These are phyloP conservation scores for Heritiera fomes DNA, from an alignment of 345 rosid genomes.

Conservation along the genomic window DNA sequence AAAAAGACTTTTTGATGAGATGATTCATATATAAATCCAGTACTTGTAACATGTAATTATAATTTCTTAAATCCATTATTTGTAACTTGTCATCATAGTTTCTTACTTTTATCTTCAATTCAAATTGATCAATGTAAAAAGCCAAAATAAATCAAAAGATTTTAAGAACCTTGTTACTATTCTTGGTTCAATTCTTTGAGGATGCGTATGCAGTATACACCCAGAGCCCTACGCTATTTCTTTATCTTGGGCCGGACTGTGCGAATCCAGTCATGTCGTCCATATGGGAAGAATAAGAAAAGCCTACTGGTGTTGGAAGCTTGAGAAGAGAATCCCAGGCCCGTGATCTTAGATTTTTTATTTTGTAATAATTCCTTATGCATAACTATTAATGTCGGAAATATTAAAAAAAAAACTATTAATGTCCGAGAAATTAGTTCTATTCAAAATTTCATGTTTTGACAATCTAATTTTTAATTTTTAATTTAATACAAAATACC, in stretches of 20 bases:
- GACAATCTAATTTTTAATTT: too few relatives aligned
- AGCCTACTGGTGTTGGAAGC: not conserved
- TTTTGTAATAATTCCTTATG: too few relatives aligned
- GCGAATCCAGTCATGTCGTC: not conserved
- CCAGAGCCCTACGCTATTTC: not conserved
- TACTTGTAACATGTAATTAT: not conserved
- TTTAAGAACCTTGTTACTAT: not conserved
- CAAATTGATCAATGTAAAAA: not conserved
- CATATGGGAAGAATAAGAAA: too few relatives aligned
- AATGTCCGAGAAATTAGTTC: too few relatives aligned
- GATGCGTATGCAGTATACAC: not conserved
- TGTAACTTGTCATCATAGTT: not conserved
- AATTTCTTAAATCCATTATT: not conserved
- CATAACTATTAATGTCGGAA: too few relatives aligned
- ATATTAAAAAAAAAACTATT: too few relatives aligned
- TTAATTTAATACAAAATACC: too few relatives aligned
- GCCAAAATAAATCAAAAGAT: not conserved
- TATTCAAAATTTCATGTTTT: too few relatives aligned
- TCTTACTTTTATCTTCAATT: not conserved
- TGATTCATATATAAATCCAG: not conserved
- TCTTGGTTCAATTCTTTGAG: not conserved
- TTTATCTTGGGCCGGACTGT: not conserved
- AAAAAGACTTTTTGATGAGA: not conserved
- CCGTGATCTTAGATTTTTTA: not conserved
- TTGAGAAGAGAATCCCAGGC: not conserved